These are phyloP conservation scores for Marsdenia floribunda DNA, from an alignment of 257 asterid genomes.

Conservation along the genomic window DNA sequence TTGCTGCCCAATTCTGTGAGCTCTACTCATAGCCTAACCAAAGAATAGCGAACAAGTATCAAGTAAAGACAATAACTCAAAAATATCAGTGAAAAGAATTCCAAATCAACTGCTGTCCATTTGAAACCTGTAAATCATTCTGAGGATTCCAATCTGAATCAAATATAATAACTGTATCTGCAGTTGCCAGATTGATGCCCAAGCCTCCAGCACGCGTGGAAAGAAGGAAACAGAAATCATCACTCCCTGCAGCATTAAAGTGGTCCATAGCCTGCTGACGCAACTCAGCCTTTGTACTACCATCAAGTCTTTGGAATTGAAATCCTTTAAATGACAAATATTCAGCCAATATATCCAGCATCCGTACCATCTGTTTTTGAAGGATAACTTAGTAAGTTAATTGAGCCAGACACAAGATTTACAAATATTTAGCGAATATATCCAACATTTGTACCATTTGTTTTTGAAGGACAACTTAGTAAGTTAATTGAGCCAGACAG, in stretches of 20 bases:
- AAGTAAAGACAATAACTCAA: neutral
- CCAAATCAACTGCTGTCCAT: conserved; percentile 9
- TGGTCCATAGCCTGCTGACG: conserved; percentile 99
- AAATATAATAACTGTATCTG: conserved; percentile 97
- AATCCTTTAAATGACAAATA: conserved; percentile 89
- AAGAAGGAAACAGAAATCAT: conserved; percentile 98
- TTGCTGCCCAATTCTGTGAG: conserved; percentile 99
- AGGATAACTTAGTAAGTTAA: conserved; percentile 17
- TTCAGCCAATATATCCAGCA: conserved; percentile 96
- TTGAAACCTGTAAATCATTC: conserved; percentile 90
- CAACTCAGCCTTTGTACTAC: conserved; percentile 95
- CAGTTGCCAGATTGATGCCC: conserved; percentile 99
- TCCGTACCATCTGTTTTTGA: conserved; percentile 84
- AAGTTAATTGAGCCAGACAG: conserved; percentile 9
- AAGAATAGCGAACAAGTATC: conserved; percentile 7
- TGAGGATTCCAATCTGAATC: conserved; percentile 99
- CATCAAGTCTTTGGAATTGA: conserved; percentile 96
- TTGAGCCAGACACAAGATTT: neutral
- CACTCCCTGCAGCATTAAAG: conserved; percentile 96
- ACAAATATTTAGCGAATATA: conserved; percentile 87
- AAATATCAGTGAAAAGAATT: neutral
- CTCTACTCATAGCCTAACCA: conserved; percentile 97
- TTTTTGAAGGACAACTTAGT: conserved; percentile 16
- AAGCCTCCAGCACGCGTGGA: conserved; percentile 99
- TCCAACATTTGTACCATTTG: conserved; percentile 99